Base-by-base conservation (phyloP, 192 early-diverging fungal species). In the Linnemannia zychae region DNA sequence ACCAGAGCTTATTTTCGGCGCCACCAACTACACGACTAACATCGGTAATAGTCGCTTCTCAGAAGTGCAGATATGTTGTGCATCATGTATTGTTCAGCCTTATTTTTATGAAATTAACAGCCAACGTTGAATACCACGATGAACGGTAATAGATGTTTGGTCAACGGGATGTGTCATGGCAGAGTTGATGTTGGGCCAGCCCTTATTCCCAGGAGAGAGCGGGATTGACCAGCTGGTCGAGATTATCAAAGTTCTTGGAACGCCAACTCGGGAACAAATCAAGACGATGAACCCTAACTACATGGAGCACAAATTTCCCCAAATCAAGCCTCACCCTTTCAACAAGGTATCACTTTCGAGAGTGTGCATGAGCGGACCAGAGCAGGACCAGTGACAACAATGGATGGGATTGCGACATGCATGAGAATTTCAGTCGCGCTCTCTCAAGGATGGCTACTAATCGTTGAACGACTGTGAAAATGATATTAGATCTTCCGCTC, bases 181-280 rank as follows among this genome's bases (percentile, higher is more conserved):
- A 12, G 98, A 99, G 89, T 92, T 99, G 76, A 95, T 98, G 91
- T 92, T 97, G 52, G 96, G 96, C 52, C 95, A 96, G 84, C 98
- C 98, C 16, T 84, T 99, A 73, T 99, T 99, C 91, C 95, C 97
- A 44, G 98, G 98, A 66, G 98, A 98, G 90, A 97, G 96, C 68
- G 97, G 97, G 70, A 97, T 99, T 66, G 98, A 99, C 82, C 98
- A 99, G 84, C 89, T 99, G 34, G 98, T 99, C 38, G 98, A 99
- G 89, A 99, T 99, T 78, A 99, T 99, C 91, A 99, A 99, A 90
- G 96, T 99, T n/a, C 92, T 99, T 40, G 98, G 98, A 67, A 99
- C 98, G 18, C 98, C 98, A 18, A 96, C 96, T 37, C 91, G 93
- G 76, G 98, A 99, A 79, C 97, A 99, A 86, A 98, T 99, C 82